Evolutionary conservation across 805 yeast species (phyloP), one percentile per base, ranked within the genome.

Genomic region (Ogataea neopini): DNA sequence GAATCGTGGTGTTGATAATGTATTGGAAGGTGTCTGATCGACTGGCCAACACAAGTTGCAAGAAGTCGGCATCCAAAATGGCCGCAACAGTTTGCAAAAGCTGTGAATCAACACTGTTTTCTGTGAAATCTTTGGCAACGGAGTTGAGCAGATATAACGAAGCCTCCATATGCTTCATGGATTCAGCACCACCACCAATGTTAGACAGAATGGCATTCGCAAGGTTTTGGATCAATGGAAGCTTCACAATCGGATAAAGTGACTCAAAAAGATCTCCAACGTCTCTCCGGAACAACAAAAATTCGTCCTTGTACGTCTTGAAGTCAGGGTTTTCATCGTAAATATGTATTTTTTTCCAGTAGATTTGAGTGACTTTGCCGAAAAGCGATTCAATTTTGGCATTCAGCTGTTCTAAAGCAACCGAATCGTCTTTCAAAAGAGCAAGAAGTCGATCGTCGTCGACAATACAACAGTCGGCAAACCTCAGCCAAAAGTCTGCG

Each of bases 191-290:
- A 1, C 28, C 25, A 22, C 55, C 28, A 10, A 68, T 43, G 28
- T 62, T 61, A 1, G 55, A 47, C 4, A 64, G 48, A 1, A 79
- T 63, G 28, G 69, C 70, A 6, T 60, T 56, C 1, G 70, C 55
- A 23, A 87, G 62, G 17, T 66, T 71, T 4, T 70, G 68, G 52
- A 77, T 79, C 30, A 88, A 63, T 1, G 74, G 67, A 0, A 63
- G 45, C 32, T 86, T 88, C 30, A 88, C 71, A 4, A 87, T 70
- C 0, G 89, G 79, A 69, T 84, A 88, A 1, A 84, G 66, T 0
- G 80, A 72, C 45, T 89, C 94, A 53, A 88, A 79, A 32, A 91
- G 72, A 56, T 94, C 98, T 1, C 84, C 77, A 8, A 86, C 84
- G 51, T 86, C 92, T 26, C 79, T 69, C 56, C 97, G 75, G 64